phyloP scores from a whole-genome alignment of 345 rosid species.

The Eucalyptus dawsonii region DNA sequence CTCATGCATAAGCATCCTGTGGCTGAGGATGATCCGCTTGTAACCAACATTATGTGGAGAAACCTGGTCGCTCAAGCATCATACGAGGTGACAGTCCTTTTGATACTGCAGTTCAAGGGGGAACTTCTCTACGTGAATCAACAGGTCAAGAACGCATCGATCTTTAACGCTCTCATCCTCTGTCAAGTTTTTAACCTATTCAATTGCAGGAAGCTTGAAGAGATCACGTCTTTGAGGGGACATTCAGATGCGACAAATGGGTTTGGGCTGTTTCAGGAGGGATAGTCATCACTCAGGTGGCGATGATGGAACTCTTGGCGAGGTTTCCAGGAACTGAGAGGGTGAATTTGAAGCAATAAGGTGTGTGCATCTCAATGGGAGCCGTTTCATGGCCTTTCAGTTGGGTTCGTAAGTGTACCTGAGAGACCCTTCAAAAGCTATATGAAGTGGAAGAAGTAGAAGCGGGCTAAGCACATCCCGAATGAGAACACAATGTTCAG shows the following conservation, averaged over 20 bases:
- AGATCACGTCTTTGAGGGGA: slow-evolving; percentile 51
- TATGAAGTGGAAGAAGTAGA: slow-evolving; percentile 8
- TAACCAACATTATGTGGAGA: slow-evolving; percentile 73
- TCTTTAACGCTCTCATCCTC: slow-evolving; percentile 49
- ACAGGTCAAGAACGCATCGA: slow-evolving; percentile 43
- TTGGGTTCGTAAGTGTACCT: slow-evolving; percentile 15
- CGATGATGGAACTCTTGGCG: slow-evolving; percentile 60
- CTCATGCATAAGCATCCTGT: slow-evolving; percentile 51
- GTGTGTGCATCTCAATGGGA: slow-evolving; percentile 41
- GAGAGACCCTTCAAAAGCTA: slow-evolving; percentile 38
- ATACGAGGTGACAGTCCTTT: slow-evolving; percentile 40
- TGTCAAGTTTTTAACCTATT: slow-evolving; percentile 72
- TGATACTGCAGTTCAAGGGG: slow-evolving; percentile 51
- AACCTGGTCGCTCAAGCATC: slow-evolving; percentile 51
- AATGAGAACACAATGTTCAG: too few relatives aligned
- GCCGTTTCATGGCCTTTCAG: slow-evolving; percentile 61
- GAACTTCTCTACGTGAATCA: slow-evolving; percentile 29
- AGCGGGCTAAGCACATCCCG: background rate
- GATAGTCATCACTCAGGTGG: slow-evolving; percentile 31
- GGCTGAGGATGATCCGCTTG: slow-evolving; percentile 45
- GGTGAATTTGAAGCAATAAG: too few relatives aligned
- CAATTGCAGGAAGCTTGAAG: slow-evolving; percentile 56
- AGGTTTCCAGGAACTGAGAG: too few relatives aligned
- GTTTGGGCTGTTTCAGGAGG: slow-evolving; percentile 36
- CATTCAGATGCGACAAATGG: slow-evolving; percentile 26